Base-by-base conservation (phyloP, 2,329 filamentous ascomycete genomes). In the Trichoderma arundinaceum region DNA sequence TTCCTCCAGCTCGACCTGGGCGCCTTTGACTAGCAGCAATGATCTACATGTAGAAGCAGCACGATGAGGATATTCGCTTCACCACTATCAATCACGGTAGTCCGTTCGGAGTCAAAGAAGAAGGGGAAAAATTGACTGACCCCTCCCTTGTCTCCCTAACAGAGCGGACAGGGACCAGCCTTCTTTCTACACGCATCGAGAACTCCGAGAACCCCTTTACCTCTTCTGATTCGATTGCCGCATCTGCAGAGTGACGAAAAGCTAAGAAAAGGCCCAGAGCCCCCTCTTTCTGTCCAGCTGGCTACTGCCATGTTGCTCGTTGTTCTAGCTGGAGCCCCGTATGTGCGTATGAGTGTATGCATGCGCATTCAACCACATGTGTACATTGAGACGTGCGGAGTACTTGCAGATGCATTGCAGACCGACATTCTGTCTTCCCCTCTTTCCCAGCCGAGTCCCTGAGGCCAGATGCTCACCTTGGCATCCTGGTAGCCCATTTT, bases 101-200 rank as follows among this genome's bases (percentile, higher is more conserved):
- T 28, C n/a, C 19, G 13, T 28, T 32, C 15, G 13, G 46, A 8
- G 44, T 39, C 51, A 48, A n/a, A 57, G 52, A 17, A 49, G 15
- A 38, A 51, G 38, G 39, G 19, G 28, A 57, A 51, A 32, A 41
- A n/a, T 32, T 13, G 17, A 57, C 43, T 19, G 35, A 57, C 51
- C 61, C 53, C 43, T 57, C 61, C 44, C 61, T 57, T 39, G 22
- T 43, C 61, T 64, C n/a, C 32, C 52, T 57, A 64, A 15, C 33
- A 57, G 32, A 28, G 7, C n/a, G 17, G 61, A 57, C 61, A 64
- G 52, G 61, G 61, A 64, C 61, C 61, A 64, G 61, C 51, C 61
- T 64, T 57, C 61, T 57, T 41, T 48, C 17, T 33, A 41, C 60
- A 38, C 32, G 49, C 49, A 54, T 54, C 41, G 38, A 53, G 60